Conservation (phyloP, 495 filamentous ascomycete species). For the Aspergillus sclerotioniger region DNA sequence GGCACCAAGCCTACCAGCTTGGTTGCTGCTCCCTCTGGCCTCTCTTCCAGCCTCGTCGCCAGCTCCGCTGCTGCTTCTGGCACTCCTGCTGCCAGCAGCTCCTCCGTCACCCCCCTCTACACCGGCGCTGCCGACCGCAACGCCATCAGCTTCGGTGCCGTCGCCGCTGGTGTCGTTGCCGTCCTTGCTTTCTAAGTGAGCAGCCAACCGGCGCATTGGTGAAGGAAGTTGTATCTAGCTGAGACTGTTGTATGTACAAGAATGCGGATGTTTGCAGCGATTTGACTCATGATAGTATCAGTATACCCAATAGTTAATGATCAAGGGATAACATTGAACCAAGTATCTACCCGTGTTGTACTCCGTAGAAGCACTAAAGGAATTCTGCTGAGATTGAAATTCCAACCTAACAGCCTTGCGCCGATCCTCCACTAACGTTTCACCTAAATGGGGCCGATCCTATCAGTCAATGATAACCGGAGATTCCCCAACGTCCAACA, state of each 20-base stretch:
- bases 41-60: conserved; percentile 17
- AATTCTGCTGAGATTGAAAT: no score
- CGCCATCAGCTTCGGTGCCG: conserved; percentile 44
- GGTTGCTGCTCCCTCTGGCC: conserved; percentile 18
- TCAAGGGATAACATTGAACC: no score
- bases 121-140: conserved; percentile 50
- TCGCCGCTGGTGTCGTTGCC: conserved; percentile 43
- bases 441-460: not conserved
- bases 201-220: not conserved
- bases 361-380: no score
- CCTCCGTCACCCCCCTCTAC: conserved; percentile 32
- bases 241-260: conserved; percentile 4
- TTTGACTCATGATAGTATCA: conserved; percentile 3
- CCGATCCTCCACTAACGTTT: conserved; percentile 5
- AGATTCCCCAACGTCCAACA: not conserved
- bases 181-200: conserved; percentile 41
- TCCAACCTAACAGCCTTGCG: not conserved
- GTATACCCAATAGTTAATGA: not conserved
- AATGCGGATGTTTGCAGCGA: not conserved
- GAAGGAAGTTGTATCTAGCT: conserved; percentile 2
- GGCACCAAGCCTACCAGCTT: conserved; percentile 29
- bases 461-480: not conserved
- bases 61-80: conserved; percentile 25
- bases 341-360: no score
- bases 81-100: conserved; percentile 25